Conservation (phyloP, 129 eudicot species). For the Deinandra increscens region DNA sequence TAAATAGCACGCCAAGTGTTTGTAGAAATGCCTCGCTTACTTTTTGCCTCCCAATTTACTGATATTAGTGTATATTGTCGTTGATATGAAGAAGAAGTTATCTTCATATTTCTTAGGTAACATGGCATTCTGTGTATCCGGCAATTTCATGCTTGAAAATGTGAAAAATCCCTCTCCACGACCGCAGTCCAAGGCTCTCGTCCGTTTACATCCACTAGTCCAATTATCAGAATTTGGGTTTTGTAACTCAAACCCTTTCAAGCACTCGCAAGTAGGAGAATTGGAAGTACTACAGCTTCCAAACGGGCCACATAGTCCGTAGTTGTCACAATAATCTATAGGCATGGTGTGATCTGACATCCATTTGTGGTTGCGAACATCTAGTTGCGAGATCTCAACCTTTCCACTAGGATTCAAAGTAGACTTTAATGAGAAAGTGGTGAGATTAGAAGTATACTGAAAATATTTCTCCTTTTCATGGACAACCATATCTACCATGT, state of each 20-base stretch:
- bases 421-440: background rate
- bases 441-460: background rate
- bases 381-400: background rate
- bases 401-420: background rate
- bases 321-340: constrained; percentile 17
- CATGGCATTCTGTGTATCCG: constrained; percentile 23
- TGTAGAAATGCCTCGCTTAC: too few relatives aligned
- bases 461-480: constrained; percentile 16
- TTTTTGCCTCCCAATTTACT: too few relatives aligned
- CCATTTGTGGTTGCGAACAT: constrained; percentile 8
- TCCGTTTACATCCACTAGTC: constrained; percentile 17
- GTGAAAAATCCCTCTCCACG: constrained; percentile 30
- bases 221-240: too few relatives aligned
- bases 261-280: constrained; percentile 28
- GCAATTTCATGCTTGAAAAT: constrained; percentile 27
- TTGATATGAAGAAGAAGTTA: too few relatives aligned
- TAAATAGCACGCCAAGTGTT: too few relatives aligned
- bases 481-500: background rate
- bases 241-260: constrained; percentile 35
- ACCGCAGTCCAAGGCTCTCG: constrained; percentile 21
- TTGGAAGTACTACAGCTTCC: constrained; percentile 15
- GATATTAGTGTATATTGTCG: too few relatives aligned
- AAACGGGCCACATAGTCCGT: constrained; percentile 23
- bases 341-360: background rate
- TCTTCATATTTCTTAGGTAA: too few relatives aligned